A percentile compares a stretch with the other conserved stretches of the same genome.
phyloP scores from a whole-genome alignment of 2,329 filamentous ascomycete species.

The Zymoseptoria pseudotritici region DNA sequence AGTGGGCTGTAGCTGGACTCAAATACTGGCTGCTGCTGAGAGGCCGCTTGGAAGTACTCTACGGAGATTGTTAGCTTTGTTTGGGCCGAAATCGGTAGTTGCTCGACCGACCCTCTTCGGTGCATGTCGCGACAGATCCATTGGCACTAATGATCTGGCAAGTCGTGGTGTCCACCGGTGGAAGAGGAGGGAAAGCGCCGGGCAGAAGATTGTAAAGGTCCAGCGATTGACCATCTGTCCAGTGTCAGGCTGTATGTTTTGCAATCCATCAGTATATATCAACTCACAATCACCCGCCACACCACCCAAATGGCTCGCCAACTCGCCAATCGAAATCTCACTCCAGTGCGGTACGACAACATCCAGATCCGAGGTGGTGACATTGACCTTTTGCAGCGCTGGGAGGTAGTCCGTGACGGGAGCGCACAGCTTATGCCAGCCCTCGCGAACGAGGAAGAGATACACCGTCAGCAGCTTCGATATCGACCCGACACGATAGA shows the following conservation, averaged over 20 bases:
- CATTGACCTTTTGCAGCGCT: not conserved
- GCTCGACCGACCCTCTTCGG: not conserved
- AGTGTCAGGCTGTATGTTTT: too few species aligned
- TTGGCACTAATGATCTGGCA: not conserved
- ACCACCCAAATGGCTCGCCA: conserved; percentile 26
- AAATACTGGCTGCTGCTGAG: conserved; percentile 1
- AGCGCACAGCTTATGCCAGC: not conserved
- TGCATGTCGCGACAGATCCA: not conserved
- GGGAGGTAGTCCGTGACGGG: not conserved
- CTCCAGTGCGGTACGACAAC: not conserved
- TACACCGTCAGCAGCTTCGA: conserved; percentile 1
- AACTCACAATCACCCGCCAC: not conserved
- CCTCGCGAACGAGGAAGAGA: not conserved
- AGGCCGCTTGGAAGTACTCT: too few species aligned
- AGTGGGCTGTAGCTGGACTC: conserved; percentile 1
- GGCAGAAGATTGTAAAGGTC: too few species aligned
- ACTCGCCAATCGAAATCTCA: not conserved
- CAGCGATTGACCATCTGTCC: too few species aligned
- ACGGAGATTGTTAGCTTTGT: too few species aligned
- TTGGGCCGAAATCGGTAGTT: too few species aligned
- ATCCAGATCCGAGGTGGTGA: not conserved
- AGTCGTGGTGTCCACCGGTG: too few species aligned
- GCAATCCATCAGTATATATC: too few species aligned
- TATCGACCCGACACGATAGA: not conserved
- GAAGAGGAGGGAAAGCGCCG: too few species aligned